Evolutionary conservation across 768 basidiomycete species (phyloP).

Genomic region (Rhodotorula kratochvilovae): DNA sequence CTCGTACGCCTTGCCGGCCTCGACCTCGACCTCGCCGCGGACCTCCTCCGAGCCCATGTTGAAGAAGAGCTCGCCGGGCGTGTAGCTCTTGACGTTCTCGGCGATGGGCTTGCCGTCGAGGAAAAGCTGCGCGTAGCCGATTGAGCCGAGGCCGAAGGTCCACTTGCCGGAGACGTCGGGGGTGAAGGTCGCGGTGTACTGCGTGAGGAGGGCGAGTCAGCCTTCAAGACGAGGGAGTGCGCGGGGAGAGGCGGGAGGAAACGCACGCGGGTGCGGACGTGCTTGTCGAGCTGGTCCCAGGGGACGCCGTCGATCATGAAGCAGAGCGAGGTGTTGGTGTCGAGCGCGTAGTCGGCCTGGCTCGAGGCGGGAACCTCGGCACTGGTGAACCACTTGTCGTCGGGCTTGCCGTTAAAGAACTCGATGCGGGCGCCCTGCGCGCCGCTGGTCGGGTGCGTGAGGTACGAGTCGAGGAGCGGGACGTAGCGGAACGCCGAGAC

Average conservation of each 20-base stretch:
- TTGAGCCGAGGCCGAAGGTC: constrained; percentile 34
- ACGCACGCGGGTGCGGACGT: constrained; percentile 16
- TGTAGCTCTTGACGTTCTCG: constrained; percentile 29
- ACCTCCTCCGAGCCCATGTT: constrained; percentile 34
- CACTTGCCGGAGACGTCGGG: constrained; percentile 31
- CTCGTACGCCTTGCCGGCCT: constrained; percentile 41
- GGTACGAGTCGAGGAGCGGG: constrained; percentile 30
- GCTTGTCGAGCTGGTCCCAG: constrained; percentile 4
- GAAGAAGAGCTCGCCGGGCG: constrained; percentile 30
- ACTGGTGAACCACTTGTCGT: not conserved
- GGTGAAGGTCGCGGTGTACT: constrained; percentile 25
- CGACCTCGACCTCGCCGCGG: constrained; percentile 40
- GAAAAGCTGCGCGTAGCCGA: constrained; percentile 33
- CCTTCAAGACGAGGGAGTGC: not conserved
- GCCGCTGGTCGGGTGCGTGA: not conserved
- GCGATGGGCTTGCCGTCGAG: constrained; percentile 34
- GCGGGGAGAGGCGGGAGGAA: not conserved
- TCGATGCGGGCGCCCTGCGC: constrained; percentile 25
- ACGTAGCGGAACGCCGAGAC: constrained; percentile 34
- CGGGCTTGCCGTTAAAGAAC: constrained; percentile 28
- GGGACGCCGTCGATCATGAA: constrained; percentile 36
- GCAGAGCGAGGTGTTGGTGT: constrained; percentile 2
- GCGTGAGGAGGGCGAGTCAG: not conserved
- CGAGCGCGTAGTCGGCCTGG: not conserved
- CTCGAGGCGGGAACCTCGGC: not conserved